Percentiles rank a stretch among this genome's conserved stretches.
Conservation (phyloP, 2,329 filamentous ascomycete species). For the Raffaelea albimanens region DNA sequence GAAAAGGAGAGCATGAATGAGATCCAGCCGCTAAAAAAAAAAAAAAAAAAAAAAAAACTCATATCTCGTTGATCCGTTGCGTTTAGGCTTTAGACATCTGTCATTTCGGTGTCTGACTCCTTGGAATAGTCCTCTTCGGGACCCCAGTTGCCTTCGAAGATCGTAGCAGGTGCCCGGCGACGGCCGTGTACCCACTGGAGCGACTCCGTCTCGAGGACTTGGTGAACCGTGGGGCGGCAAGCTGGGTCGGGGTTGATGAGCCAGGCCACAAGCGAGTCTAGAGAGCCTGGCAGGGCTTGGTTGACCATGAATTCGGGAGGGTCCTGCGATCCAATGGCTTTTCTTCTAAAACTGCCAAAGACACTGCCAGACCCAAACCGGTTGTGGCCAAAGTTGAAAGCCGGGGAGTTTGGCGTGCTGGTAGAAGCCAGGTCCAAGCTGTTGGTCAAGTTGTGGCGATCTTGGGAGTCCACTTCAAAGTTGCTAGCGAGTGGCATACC, state of each 20-base stretch:
- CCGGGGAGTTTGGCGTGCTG: not conserved
- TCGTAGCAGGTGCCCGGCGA: constrained; percentile 78
- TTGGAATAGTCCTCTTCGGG: constrained; percentile 44
- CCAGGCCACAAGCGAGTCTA: constrained; percentile 76
- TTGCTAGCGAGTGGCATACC: constrained; percentile 51
- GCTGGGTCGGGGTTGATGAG: constrained; percentile 75
- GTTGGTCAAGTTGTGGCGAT: constrained; percentile 4
- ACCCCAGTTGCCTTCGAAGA: constrained; percentile 95
- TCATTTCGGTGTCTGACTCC: constrained; percentile 49
- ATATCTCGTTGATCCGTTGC: not conserved
- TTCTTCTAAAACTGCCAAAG: constrained; percentile 35
- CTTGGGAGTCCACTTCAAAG: constrained; percentile 2
- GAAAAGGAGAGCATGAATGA: not conserved
- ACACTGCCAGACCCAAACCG: constrained; percentile 25
- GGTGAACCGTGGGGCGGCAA: constrained; percentile 62
- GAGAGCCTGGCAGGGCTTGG: constrained; percentile 57
- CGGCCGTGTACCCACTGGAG: constrained; percentile 71
- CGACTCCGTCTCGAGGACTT: constrained; percentile 64
- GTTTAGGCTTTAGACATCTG: constrained; percentile 32
- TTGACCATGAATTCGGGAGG: constrained; percentile 89
- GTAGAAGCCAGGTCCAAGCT: constrained; percentile 9
- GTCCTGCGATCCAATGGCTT: constrained; percentile 37
- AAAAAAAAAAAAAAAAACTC: too few relatives aligned
- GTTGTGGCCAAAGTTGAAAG: constrained; percentile 2
- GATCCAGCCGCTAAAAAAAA: not conserved